Conservation (phyloP, 2,329 filamentous ascomycete genomes). For the Paecilomyces formosus region DNA sequence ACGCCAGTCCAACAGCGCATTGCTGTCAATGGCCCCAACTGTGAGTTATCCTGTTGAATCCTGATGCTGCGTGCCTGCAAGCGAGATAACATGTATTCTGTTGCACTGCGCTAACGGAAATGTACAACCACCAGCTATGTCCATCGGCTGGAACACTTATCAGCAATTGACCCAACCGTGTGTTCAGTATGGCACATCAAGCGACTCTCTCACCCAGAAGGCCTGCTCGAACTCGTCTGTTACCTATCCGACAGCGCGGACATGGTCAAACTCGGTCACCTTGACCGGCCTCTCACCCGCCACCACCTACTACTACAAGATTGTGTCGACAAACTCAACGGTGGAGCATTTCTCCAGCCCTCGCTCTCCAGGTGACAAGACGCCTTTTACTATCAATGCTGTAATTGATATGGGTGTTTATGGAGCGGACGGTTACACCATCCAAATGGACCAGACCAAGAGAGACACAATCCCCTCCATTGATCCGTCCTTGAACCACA, state of each 20-base stretch:
- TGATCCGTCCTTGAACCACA: conserved; percentile 49
- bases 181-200: conserved; percentile 45
- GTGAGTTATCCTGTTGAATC: conserved; percentile 22
- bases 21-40: conserved; percentile 42
- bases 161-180: conserved; percentile 38
- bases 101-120: neutral
- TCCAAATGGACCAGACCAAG: conserved; percentile 38
- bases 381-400: conserved; percentile 46
- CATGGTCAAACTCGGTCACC: conserved; percentile 44
- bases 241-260: conserved; percentile 50
- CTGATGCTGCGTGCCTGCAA: neutral
- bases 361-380: conserved; percentile 47
- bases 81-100: neutral
- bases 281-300: conserved; percentile 42
- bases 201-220: conserved; percentile 27
- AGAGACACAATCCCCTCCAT: conserved; percentile 43
- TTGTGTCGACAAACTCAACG: conserved; percentile 49
- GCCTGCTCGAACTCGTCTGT: conserved; percentile 41
- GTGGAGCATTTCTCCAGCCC: conserved; percentile 49
- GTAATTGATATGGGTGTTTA: conserved; percentile 52
- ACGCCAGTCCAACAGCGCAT: conserved; percentile 50
- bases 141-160: conserved; percentile 54
- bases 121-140: conserved; percentile 33
- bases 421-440: conserved; percentile 47
- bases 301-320: conserved; percentile 56